Evolutionary conservation across 1,284 basidiomycete genomes (phyloP).

Genomic region (Wallemia hederae): DNA sequence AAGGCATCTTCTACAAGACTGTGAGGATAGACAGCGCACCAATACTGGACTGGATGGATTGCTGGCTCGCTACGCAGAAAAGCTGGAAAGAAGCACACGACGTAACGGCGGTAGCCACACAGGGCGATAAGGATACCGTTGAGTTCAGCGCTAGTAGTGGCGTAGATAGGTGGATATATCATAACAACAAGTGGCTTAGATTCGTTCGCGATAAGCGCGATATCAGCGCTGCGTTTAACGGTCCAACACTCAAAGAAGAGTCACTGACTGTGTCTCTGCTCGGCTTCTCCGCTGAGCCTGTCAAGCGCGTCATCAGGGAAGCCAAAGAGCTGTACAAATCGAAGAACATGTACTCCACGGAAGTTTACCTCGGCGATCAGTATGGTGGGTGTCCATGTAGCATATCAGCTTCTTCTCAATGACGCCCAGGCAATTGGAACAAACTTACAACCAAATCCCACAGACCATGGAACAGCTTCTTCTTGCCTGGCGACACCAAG

Average conservation of each 20-base stretch:
- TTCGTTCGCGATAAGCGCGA: neutral
- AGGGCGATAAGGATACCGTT: neutral
- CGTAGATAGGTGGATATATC: neutral
- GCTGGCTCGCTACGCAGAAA: neutral
- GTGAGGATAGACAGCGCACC: neutral
- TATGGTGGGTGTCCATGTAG: neutral
- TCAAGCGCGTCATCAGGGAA: neutral
- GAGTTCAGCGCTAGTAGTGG: neutral
- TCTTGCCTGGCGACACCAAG: slow-evolving; percentile 22
- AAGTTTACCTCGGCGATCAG: neutral
- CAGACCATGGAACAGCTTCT: slow-evolving; percentile 23
- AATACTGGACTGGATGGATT: neutral
- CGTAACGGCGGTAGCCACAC: neutral
- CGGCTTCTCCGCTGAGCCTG: neutral
- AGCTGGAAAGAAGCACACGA: neutral
- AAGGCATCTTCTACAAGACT: neutral
- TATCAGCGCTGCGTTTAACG: neutral
- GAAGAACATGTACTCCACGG: neutral
- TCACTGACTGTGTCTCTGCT: neutral
- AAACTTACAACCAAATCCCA: slow-evolving; percentile 15
- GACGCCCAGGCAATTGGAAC: neutral
- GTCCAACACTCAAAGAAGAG: neutral
- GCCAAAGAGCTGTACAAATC: neutral
- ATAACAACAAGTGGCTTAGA: neutral
- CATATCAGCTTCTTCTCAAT: neutral